Base-by-base conservation (phyloP, 2,329 filamentous ascomycete species). In the Xylariaceae sp. region DNA sequence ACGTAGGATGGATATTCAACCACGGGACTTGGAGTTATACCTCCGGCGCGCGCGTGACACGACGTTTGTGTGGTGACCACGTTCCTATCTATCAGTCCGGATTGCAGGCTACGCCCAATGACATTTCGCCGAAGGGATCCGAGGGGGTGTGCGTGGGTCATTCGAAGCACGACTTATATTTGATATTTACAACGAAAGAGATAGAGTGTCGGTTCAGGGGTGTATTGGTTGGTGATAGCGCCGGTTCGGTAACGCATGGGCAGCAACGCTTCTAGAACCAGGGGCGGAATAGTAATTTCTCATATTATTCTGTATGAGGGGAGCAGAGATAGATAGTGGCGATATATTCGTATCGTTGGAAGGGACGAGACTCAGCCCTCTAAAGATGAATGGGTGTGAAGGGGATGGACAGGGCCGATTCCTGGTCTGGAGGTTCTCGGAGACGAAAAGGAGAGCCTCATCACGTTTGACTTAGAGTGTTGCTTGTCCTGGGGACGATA, bases 191-290 rank as follows among this genome's bases (percentile, higher is more conserved):
- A n/a, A n/a, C 5, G 23, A 30, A 30, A 4, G 23, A 30, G 23
- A 30, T 30, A 58, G 54, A 55, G 57, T 53, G 57, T 9, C 37
- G 15, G 45, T 8, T 44, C 57, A 57, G 56, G 57, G 62, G 57
- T 35, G 39, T 54, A 60, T 60, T 58, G 62, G 60, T 52, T 55
- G 53, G 54, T 52, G 59, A 44, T 13, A 53, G 42, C 47, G 54
- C 5, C 15, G 11, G 37, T 10, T 42, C 13, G 49, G 18, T 50
- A 45, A 35, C 42, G 51, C 52, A 47, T 23, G 48, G 44, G 54
- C 45, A 66, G 53, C 62, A 64, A 59, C 57, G 58, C 62, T 62
- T 55, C 58, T 59, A 52, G 60, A 64, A 57, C 56, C 63, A 58
- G 62, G 67, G 60, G 64, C 56, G 23, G 23, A 30, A 18, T 18